These are phyloP conservation scores for Phytophthora agathidicida DNA, from an alignment of 352 stramenopile species.

Conservation along the genomic window DNA sequence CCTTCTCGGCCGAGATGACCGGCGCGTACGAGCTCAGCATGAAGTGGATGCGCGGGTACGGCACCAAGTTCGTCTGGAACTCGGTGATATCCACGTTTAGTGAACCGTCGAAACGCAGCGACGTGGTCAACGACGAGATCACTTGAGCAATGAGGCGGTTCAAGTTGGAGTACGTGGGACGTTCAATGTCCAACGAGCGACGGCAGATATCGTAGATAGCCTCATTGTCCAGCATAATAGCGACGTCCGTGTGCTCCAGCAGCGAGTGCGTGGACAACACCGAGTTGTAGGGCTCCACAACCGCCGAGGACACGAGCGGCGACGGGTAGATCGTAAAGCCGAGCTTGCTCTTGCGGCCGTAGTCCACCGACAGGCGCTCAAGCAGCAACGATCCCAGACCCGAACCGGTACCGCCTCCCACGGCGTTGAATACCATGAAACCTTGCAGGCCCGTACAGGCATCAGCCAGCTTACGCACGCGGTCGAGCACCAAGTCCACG, in stretches of 20 bases:
- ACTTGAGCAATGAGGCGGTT: constrained; percentile 97
- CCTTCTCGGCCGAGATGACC: constrained; percentile 96
- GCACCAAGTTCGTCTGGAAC: constrained; percentile 98
- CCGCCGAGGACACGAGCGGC: constrained; percentile 95
- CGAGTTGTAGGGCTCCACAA: constrained; percentile 99
- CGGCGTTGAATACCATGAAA: constrained; percentile 98
- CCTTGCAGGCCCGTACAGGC: constrained; percentile 97
- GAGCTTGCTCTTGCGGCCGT: constrained; percentile 97
- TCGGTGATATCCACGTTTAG: constrained; percentile 98
- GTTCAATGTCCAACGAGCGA: constrained; percentile 95
- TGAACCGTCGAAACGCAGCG: constrained; percentile 96
- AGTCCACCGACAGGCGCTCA: constrained; percentile 96
- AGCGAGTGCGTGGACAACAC: constrained; percentile 96
- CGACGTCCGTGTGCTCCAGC: constrained; percentile 97
- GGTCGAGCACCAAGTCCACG: constrained; percentile 96
- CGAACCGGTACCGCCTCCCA: constrained; percentile 96
- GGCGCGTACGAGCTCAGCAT: constrained; percentile 97
- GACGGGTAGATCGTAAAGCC: constrained; percentile 98
- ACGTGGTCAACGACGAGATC: constrained; percentile 96
- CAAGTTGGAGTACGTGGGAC: constrained; percentile 97
- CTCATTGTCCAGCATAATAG: constrained; percentile 98
- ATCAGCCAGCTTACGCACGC: constrained; percentile 96
- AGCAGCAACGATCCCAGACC: constrained; percentile 96
- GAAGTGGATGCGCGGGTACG: constrained; percentile 98
- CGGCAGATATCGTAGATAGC: constrained; percentile 95